Base-by-base conservation (phyloP, 2,329 filamentous ascomycete species). In the Lasiodiplodia sp. region DNA sequence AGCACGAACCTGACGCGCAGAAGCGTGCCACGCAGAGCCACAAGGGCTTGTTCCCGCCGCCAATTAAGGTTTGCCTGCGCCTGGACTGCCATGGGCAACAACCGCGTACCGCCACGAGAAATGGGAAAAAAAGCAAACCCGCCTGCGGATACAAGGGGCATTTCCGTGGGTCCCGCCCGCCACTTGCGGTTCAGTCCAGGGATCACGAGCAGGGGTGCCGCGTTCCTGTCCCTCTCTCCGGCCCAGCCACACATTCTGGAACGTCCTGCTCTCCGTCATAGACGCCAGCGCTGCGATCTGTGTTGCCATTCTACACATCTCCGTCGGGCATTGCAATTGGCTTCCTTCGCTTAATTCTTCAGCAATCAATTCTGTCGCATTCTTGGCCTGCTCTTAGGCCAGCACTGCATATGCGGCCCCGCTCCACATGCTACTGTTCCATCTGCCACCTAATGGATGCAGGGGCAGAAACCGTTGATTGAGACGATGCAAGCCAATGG, bases 1-100 rank as follows among this genome's bases (percentile, higher is more conserved):
- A 47, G 23, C 16, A n/a, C 12, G 34, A 51, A 64, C 51, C 37
- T 64, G 60, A 64, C 60, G 60, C 60, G 60, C 60, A 64, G 60
- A 52, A 64, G 60, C 60, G 60, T 62, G 60, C 60, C 47, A 63
- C 44, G 28, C 58, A 34, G 44, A 49, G 40, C 58, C 44, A 64
- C 60, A 64, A 38, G 60, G 60, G 60, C 44, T 34, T 51, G 28
- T 44, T 63, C 58, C 40, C 58, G 58, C 16, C 4, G 56, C 28
- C 25, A 52, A 64, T 64, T 64, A 64, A 64, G 47, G 60, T 64
- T 64, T 64, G 60, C 47, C 28, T 21, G 11, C 47, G 38, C n/a
- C 40, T 52, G 25, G 40, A 47, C 40, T 38, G 47, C 21, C 60
- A 64, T 64, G 5, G 11, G 60, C 60, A 31, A n/a, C 23, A 12